Evolutionary conservation across 176 grass and related monocot genomes (phyloP), one percentile per base, ranked within the genome.

Genomic region (Raddia guianensis): DNA sequence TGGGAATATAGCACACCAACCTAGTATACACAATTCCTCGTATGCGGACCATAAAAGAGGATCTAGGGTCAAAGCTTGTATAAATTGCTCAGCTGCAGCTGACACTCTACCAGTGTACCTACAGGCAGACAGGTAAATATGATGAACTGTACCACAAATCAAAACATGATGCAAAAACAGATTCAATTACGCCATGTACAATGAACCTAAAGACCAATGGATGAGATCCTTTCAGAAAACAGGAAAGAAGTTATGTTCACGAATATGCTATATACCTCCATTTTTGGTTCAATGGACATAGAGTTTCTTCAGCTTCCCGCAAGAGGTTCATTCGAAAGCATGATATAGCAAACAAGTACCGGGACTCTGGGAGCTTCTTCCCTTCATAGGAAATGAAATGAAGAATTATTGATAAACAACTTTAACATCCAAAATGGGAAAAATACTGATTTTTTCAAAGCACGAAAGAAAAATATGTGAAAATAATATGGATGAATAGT

Each of bases 31-130:
- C 67, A 99, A 58, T 90, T 99, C 96, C 45, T 95, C 96, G 8
- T 99, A 99, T 86, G 92, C 92, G 84, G 83, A 82, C 96, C 96
- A 99, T 74, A 99, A 87, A 90, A 99, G 92, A 87, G 96, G 96
- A 74, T 99, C 96, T 65, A 89, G 56, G 73, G 50, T 62, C 79
- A 99, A 91, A 48, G 92, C 90, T 85, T 95, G 96, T 40, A 72
- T 82, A 84, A 93, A 99, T 70, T 99, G 92, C 72, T 99, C 92
- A 55, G 88, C 83, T 59, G 96, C 96, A 66, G 82, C 80, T 76
- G 70, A 77, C 72, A 87, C 85, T 84, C 96, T 99, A 78, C 89
- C 90, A 34, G 90, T 99, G 90, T 91, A 95, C 68, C 96, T 99
- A 75, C 59, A 91, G 49, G 51, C 9, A 83, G 68, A 70, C 54